Conservation (phyloP, 192 early-diverging fungal species). For the Thoreauomyces humboldtii region DNA sequence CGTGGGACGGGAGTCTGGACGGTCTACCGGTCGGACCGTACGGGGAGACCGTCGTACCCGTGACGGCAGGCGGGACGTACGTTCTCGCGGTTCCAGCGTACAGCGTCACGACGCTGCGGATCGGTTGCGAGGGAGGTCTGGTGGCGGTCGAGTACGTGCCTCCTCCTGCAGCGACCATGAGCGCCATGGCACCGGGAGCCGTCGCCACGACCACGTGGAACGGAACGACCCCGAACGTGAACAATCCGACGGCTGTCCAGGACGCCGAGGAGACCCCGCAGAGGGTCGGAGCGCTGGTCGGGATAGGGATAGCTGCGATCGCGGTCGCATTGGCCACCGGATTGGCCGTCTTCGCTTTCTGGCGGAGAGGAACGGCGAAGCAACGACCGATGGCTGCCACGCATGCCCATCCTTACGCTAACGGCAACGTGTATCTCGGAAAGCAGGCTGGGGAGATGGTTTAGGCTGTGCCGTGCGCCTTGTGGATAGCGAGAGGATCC, state of each 20-base stretch:
- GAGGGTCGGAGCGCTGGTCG: background rate
- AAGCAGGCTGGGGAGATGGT: slow-evolving; percentile 13
- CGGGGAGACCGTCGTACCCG: slow-evolving; percentile 7
- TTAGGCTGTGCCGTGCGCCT: too few species aligned
- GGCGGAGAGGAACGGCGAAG: too few species aligned
- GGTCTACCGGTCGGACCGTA: slow-evolving; percentile 3
- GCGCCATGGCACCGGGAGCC: background rate
- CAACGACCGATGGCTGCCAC: too few species aligned
- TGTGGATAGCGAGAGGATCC: too few species aligned
- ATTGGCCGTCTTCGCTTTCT: background rate
- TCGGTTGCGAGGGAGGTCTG: slow-evolving; percentile 15
- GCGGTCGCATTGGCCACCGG: background rate
- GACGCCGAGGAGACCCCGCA: too few species aligned
- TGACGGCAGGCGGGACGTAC: too few species aligned
- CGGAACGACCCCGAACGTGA: background rate
- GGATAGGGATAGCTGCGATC: slow-evolving; percentile 10
- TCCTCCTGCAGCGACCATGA: background rate
- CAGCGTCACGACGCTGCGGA: slow-evolving; percentile 6
- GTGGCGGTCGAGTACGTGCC: background rate
- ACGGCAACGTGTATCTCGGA: slow-evolving; percentile 7
- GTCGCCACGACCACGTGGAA: background rate
- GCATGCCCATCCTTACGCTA: slow-evolving; percentile 20
- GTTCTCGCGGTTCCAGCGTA: background rate
- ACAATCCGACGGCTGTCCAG: background rate
- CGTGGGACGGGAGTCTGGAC: slow-evolving; percentile 14